Base-by-base conservation (phyloP, 179 eudicot genomes). In the Beta macrorhiza region DNA sequence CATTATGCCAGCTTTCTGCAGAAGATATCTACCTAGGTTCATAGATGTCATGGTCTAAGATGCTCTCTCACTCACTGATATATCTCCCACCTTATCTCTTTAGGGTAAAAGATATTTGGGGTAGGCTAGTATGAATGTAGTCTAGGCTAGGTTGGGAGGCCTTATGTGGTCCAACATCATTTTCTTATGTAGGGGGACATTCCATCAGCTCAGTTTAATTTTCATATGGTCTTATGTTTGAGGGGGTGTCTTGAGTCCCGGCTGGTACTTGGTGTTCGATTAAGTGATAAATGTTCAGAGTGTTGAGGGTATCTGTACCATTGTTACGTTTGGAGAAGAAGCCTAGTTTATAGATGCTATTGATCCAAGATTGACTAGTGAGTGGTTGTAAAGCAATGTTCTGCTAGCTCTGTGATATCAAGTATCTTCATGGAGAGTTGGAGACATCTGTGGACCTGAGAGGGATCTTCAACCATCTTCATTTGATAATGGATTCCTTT, bases 401-500 rank as follows among this genome's bases (percentile, higher is more conserved):
- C 37, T 67, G 68, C 62, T 79, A 47, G 25, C 82, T 67, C 72
- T 67, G n/a, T 74, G 76, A 51, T 56, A 68, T 78, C 78, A 25
- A 79, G 82, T 42, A 69, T 82, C 84, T 82, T 69, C 84, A 78
- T 69, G 84, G 81, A 69, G 83, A 84, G 83, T 76, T 69, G 84
- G 81, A 69, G 83, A 84, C 84, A 78, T 83, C 78, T 59, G 29
- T 62, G 86, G 86, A 82, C 83, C 74, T 76, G 88, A 82, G 84
- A 67, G 84, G 82, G 78, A 72, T 83, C 85, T 80, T 71, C 88
- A 8, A 49, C 76, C 81, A 85, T 78, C 85, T 85, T 79, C 85
- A 62, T 86, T 90, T 85, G 86, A 83, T 91, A 87, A 85, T 90
- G 94, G 95, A 89, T 87, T 84, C 87, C 89, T 87, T 89, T 90